phyloP scores from a whole-genome alignment of 2,329 filamentous ascomycete species.

The Colletotrichum spinosum region DNA sequence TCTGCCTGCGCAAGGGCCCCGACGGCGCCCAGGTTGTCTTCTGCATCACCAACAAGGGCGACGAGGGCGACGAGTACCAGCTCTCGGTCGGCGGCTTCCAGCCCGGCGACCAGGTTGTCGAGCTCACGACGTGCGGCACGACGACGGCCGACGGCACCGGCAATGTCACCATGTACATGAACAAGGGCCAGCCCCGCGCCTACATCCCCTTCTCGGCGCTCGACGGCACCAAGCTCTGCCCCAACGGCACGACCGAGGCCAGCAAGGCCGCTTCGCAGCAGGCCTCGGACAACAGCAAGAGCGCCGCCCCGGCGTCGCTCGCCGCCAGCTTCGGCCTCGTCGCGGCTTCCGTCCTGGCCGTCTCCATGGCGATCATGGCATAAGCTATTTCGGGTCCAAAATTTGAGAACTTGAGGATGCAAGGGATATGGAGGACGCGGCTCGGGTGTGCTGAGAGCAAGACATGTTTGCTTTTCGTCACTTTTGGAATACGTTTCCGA shows the following conservation, averaged over 20 bases:
- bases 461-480: constrained; percentile 15
- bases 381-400: constrained; percentile 7
- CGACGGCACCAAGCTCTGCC: constrained; percentile 19
- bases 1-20: constrained; percentile 34
- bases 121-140: constrained; percentile 27
- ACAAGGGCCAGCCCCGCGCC: constrained; percentile 32
- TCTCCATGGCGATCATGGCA: constrained; percentile 26
- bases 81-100: constrained; percentile 34
- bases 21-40: constrained; percentile 34
- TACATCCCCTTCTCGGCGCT: constrained; percentile 18
- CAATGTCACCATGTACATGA: constrained; percentile 35
- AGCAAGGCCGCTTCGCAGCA: constrained; percentile 14
- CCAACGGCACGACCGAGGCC: constrained; percentile 28
- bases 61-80: constrained; percentile 29
- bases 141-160: constrained; percentile 32
- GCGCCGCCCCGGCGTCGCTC: constrained; percentile 17
- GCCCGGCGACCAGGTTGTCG: constrained; percentile 30
- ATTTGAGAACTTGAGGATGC: not conserved
- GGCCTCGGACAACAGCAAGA: constrained; percentile 4
- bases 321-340: constrained; percentile 23
- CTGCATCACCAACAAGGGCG: constrained; percentile 37
- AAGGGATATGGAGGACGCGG: not conserved
- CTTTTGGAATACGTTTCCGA: not conserved
- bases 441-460: constrained; percentile 18
- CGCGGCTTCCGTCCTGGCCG: constrained; percentile 28